Evolutionary conservation across 306 rosid species (phyloP).

Genomic region (Gleditsia sinensis): DNA sequence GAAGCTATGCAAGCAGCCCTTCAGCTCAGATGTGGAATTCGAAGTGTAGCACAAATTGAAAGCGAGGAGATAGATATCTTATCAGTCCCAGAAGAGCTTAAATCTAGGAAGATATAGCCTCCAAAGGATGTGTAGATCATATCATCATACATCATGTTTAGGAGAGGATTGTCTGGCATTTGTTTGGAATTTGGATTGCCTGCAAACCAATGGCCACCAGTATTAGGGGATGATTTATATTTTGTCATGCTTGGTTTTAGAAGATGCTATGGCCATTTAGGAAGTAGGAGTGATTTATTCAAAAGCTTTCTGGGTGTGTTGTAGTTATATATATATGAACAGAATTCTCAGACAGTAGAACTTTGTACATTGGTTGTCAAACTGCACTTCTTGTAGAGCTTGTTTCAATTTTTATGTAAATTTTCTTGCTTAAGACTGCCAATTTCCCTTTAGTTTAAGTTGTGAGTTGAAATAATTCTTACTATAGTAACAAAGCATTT

Average conservation of each 20-base stretch:
- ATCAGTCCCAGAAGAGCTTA: constrained; percentile 28
- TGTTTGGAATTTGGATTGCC: constrained; percentile 18
- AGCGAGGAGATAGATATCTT: neutral
- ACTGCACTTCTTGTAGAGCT: constrained; percentile 28
- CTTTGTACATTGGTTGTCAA: constrained; percentile 48
- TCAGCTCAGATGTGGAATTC: neutral
- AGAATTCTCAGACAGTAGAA: constrained; percentile 35
- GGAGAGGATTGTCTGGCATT: constrained; percentile 35
- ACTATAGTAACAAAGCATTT: no score
- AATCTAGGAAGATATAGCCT: neutral
- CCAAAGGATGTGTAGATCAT: neutral
- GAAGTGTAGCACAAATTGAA: neutral
- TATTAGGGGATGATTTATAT: constrained; percentile 33
- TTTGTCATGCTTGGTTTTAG: constrained; percentile 43
- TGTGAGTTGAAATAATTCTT: no score
- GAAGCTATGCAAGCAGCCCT: constrained; percentile 27
- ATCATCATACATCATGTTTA: constrained; percentile 29
- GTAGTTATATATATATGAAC: constrained; percentile 38
- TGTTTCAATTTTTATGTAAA: constrained; percentile 35
- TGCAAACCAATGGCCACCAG: constrained; percentile 23
- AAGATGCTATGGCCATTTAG: constrained; percentile 43
- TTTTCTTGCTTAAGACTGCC: neutral
- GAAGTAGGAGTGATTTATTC: constrained; percentile 35
- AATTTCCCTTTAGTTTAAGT: no score
- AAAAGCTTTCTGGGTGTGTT: constrained; percentile 35